phyloP scores from a whole-genome alignment of 2,329 filamentous ascomycete species.

The Zalaria obscura region DNA sequence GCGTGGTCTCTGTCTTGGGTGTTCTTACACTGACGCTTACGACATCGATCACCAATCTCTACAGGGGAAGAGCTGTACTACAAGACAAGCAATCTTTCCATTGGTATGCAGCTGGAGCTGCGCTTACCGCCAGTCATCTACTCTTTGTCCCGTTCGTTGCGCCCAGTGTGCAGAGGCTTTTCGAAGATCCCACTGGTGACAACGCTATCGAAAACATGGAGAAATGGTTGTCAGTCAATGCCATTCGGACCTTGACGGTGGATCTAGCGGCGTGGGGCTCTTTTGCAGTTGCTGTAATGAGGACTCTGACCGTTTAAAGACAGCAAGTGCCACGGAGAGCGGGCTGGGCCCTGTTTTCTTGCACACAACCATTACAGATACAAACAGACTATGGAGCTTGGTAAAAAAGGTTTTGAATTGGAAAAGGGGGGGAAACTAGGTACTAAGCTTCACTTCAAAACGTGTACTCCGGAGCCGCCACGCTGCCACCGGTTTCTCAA shows the following conservation, averaged over 20 bases:
- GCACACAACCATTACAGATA: too few species aligned
- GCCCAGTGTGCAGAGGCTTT: background rate
- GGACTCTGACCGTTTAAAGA: slow-evolving; percentile 1
- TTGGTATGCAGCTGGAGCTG: slow-evolving; percentile 2
- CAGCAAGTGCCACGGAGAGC: background rate
- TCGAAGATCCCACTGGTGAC: slow-evolving; percentile 1
- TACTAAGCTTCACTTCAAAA: too few species aligned
- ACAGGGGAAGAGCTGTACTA: background rate
- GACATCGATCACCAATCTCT: slow-evolving; percentile 2
- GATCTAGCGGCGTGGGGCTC: slow-evolving; percentile 1
- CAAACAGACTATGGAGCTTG: too few species aligned
- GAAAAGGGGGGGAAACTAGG: too few species aligned
- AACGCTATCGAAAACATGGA: slow-evolving; percentile 1
- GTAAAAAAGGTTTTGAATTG: too few species aligned
- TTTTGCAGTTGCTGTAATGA: slow-evolving; percentile 2
- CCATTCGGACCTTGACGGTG: slow-evolving; percentile 2
- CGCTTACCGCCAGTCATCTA: slow-evolving; percentile 1
- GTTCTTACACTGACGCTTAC: slow-evolving; percentile 1
- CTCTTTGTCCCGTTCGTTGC: slow-evolving; percentile 4
- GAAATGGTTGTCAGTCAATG: slow-evolving; percentile 3
- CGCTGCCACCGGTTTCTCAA: too few species aligned
- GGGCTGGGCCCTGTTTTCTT: too few species aligned
- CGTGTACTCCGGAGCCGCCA: too few species aligned
- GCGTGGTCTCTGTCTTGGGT: slow-evolving; percentile 1
- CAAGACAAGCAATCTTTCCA: background rate